These are phyloP conservation scores for Rossbeevera mucosa DNA, from an alignment of 768 basidiomycete species.

Conservation along the genomic window DNA sequence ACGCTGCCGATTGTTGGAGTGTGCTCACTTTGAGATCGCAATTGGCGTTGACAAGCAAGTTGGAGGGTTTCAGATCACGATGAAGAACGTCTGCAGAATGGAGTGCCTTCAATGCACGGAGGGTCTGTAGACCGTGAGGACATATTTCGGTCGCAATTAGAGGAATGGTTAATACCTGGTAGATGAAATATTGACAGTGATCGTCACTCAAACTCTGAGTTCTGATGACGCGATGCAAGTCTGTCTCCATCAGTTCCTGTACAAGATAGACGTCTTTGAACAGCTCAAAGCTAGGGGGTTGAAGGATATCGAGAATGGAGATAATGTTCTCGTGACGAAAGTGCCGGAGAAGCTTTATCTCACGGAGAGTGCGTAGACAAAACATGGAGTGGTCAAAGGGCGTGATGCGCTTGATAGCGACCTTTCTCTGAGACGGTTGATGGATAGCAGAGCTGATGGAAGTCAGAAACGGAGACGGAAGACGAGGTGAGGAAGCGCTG, in stretches of 20 bases:
- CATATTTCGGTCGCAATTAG: background rate
- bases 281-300: conserved; percentile 64
- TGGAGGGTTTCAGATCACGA: conserved; percentile 94
- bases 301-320: conserved; percentile 89
- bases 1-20: background rate
- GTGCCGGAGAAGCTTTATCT: conserved; percentile 91
- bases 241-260: conserved; percentile 84
- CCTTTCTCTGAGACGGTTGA: conserved; percentile 69
- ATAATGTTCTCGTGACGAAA: conserved; percentile 89
- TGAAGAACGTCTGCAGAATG: conserved; percentile 95
- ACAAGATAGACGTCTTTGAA: conserved; percentile 84
- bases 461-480: conserved; percentile 1
- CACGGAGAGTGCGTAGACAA: conserved; percentile 74
- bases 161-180: conserved; percentile 56
- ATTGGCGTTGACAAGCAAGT: conserved; percentile 91
- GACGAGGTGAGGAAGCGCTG: conserved; percentile 12
- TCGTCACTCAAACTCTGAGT: conserved; percentile 94
- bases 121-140: conserved; percentile 42
- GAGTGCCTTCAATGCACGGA: conserved; percentile 90
- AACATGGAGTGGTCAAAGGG: conserved; percentile 97
- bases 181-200: conserved; percentile 96
- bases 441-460: conserved; percentile 65
- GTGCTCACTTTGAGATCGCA: conserved; percentile 83
- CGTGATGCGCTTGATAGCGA: conserved; percentile 94
- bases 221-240: conserved; percentile 92